These are phyloP conservation scores for Lathyrus aphaca DNA, from an alignment of 306 rosid species.

Conservation along the genomic window DNA sequence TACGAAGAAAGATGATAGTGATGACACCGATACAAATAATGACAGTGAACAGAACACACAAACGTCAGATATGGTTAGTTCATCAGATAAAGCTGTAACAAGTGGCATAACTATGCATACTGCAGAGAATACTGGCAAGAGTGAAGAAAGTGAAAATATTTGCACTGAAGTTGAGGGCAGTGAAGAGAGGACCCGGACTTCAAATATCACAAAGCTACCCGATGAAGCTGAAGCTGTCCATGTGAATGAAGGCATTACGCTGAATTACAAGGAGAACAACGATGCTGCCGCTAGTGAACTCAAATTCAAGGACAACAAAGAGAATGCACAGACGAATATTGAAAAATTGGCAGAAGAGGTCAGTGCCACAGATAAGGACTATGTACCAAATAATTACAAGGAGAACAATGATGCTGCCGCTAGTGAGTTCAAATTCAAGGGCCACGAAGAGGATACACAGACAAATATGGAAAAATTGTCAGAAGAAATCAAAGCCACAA, in stretches of 20 bases:
- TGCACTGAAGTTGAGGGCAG: conserved; percentile 7
- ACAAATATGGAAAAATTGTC: conserved; percentile 4
- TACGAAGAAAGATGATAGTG: conserved; percentile 20
- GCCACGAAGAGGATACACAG: conserved; percentile 27
- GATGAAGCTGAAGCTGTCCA: conserved; percentile 27
- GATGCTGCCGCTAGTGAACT: conserved; percentile 21
- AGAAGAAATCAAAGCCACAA: conserved; percentile 19
- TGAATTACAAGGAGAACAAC: conserved; percentile 3
- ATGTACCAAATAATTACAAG: not conserved
- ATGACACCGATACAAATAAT: conserved; percentile 12
- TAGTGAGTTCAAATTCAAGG: conserved; percentile 9
- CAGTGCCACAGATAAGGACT: conserved; percentile 19
- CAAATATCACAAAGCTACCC: conserved; percentile 27
- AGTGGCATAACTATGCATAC: conserved; percentile 3
- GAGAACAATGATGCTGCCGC: not conserved
- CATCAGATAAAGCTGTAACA: conserved; percentile 28
- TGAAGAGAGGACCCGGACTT: conserved; percentile 32
- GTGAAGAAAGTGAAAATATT: conserved; percentile 24
- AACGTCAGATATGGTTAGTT: conserved; percentile 17
- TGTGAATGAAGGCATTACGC: conserved; percentile 1
- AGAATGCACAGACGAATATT: conserved; percentile 13
- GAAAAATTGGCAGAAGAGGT: conserved; percentile 16
- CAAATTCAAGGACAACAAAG: conserved; percentile 18
- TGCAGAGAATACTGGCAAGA: conserved; percentile 26
- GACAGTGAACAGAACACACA: conserved; percentile 13